Evolutionary conservation across 306 rosid genomes (phyloP), one percentile per base, ranked within the genome.

Genomic region (Castanea crenata): DNA sequence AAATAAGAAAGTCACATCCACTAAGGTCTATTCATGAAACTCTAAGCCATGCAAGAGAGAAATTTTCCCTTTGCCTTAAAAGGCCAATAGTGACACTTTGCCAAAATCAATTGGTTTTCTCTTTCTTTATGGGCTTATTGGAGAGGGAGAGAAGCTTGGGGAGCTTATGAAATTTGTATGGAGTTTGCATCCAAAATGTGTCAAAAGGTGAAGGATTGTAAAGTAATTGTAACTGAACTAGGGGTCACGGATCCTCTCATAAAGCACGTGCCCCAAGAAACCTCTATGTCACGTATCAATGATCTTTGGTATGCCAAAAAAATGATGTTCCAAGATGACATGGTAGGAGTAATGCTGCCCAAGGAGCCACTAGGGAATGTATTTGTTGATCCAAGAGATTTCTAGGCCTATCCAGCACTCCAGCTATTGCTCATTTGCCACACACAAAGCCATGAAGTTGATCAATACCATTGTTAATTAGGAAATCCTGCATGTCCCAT

Each of bases 301-400:
- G 97, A 92, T 85, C 75, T 89, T 3, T 92, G 94, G 97, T 90
- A 87, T 73, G 55, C 59, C 3, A 92, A 92, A 76, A 86, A 80
- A 16, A 59, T 90, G 76, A 78, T 78, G 38, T 73, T 38, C 64
- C 74, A 76, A 3, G 86, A 78, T 19, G 85, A 77, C 44, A 69
- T 80, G 21, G 88, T 88, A 73, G 84, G 58, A 75, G 4, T 79
- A 18, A 19, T 67, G 77, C 55, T 83, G 25, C 51, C 82, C 80
- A 82, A 83, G 79, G 89, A 86, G 76, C 85, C 82, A 76, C 56
- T 86, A 1, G 90, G 87, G 77, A 87, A 89, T 80, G 91, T 87
- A 62, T 87, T 90, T 78, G 89, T 90, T 52, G 97, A 92, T 81
- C 97, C 97, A 72, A 90, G 93, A 74, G 97, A 92, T 32, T 90